These are phyloP conservation scores for Warburgia ugandensis DNA, from an alignment of 164 flowering plant genomes.

Conservation along the genomic window DNA sequence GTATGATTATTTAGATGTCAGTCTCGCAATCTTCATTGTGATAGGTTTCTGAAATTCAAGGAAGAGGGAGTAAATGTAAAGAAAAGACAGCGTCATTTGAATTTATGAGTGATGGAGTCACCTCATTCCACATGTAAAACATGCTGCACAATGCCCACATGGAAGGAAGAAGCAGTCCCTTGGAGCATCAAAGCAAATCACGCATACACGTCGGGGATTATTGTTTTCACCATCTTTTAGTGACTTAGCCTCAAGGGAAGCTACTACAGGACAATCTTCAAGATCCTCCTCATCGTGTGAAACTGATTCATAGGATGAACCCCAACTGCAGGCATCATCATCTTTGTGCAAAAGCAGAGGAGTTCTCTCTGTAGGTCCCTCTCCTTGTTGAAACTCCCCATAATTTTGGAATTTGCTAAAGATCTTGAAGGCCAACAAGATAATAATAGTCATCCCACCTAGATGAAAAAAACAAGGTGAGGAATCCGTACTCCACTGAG, in stretches of 20 bases:
- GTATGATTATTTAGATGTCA: no score
- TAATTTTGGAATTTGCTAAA: slow-evolving; percentile 32
- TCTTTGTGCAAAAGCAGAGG: slow-evolving; percentile 60
- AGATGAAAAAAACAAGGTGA: no score
- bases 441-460: slow-evolving; percentile 52
- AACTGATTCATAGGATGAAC: slow-evolving; percentile 67
- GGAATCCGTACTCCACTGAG: background rate
- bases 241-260: slow-evolving; percentile 27
- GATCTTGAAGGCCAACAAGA: slow-evolving; percentile 37
- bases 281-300: slow-evolving; percentile 54
- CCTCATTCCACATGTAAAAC: slow-evolving; percentile 80
- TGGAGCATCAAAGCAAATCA: slow-evolving; percentile 76
- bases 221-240: slow-evolving; percentile 38
- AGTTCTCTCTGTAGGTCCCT: slow-evolving; percentile 31
- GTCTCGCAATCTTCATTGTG: no score
- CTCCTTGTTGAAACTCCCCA: slow-evolving; percentile 17
- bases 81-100: no score
- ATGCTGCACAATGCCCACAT: slow-evolving; percentile 86
- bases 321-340: slow-evolving; percentile 61
- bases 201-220: slow-evolving; percentile 55
- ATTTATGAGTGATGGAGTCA: no score
- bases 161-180: slow-evolving; percentile 93
- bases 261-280: slow-evolving; percentile 26
- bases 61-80: no score
- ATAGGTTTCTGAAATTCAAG: no score